Percentiles rank a stretch among this genome's conserved stretches.
These are phyloP conservation scores for Phytopythium sindhum DNA, from an alignment of 352 stramenopile genomes.

Conservation along the genomic window DNA sequence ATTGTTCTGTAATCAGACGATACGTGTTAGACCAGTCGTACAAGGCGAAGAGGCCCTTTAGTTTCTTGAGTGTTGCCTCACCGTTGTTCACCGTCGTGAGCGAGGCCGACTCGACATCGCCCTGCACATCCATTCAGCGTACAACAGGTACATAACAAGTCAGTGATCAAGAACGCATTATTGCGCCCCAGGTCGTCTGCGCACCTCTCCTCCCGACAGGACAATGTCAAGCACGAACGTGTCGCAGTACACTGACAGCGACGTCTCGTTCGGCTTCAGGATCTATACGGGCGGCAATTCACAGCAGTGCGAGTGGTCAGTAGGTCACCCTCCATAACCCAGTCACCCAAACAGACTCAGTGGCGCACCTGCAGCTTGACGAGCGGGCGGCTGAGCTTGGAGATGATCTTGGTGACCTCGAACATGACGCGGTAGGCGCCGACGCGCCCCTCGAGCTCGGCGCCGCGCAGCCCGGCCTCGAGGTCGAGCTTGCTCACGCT, in stretches of 20 bases:
- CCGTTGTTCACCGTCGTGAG: conserved; percentile 83
- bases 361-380: conserved; percentile 60
- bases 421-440: conserved; percentile 89
- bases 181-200: background rate
- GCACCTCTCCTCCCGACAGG: conserved; percentile 60
- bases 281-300: conserved; percentile 30
- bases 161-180: background rate
- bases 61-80: conserved; percentile 1
- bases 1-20: conserved; percentile 40
- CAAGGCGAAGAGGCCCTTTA: background rate
- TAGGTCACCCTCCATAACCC: background rate
- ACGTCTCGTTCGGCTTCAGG: conserved; percentile 82
- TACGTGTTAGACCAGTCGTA: background rate
- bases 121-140: conserved; percentile 10
- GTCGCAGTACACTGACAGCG: conserved; percentile 85
- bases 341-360: too few species aligned
- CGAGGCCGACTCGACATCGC: conserved; percentile 73
- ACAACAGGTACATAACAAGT: background rate
- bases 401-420: conserved; percentile 86
- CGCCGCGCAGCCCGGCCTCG: conserved; percentile 75
- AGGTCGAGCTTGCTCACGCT: conserved; percentile 83
- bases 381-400: conserved; percentile 76
- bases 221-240: conserved; percentile 88
- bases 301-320: background rate
- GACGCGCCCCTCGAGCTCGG: conserved; percentile 80